Conservation (phyloP, 352 stramenopile species). For the Pythium dissotocum region DNA sequence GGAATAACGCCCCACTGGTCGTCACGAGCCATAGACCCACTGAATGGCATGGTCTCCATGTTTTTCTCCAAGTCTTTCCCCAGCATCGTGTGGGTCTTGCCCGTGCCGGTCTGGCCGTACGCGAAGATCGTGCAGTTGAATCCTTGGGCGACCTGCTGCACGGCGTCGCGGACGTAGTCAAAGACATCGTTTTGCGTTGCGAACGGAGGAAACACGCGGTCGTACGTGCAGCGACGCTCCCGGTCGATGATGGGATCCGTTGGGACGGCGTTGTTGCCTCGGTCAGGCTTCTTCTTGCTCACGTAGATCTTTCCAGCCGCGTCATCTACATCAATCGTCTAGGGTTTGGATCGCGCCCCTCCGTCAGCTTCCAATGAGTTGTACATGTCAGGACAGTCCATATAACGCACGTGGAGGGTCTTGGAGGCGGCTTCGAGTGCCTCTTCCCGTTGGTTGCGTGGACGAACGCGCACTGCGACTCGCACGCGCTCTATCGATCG, state of each 20-base stretch:
- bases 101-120: constrained; percentile 89
- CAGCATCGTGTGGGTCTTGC: constrained; percentile 92
- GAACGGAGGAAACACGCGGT: constrained; percentile 68
- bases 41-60: constrained; percentile 21
- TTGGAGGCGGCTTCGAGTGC: constrained; percentile 7
- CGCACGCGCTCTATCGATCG: constrained; percentile 54
- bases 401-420: constrained; percentile 31
- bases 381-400: neutral
- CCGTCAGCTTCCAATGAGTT: no score
- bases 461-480: constrained; percentile 80
- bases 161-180: constrained; percentile 58
- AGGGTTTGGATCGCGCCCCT: neutral
- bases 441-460: constrained; percentile 70
- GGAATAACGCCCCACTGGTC: constrained; percentile 81
- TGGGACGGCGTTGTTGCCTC: neutral
- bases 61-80: constrained; percentile 61
- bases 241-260: constrained; percentile 28
- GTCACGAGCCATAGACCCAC: neutral
- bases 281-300: constrained; percentile 50
- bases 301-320: constrained; percentile 40
- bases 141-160: constrained; percentile 81
- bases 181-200: constrained; percentile 77
- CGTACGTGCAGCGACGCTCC: constrained; percentile 62
- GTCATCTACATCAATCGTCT: constrained; percentile 43
- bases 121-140: constrained; percentile 93